Evolutionary conservation across 768 basidiomycete genomes (phyloP), one percentile per base, ranked within the genome.

Genomic region (Boletus fagicola): DNA sequence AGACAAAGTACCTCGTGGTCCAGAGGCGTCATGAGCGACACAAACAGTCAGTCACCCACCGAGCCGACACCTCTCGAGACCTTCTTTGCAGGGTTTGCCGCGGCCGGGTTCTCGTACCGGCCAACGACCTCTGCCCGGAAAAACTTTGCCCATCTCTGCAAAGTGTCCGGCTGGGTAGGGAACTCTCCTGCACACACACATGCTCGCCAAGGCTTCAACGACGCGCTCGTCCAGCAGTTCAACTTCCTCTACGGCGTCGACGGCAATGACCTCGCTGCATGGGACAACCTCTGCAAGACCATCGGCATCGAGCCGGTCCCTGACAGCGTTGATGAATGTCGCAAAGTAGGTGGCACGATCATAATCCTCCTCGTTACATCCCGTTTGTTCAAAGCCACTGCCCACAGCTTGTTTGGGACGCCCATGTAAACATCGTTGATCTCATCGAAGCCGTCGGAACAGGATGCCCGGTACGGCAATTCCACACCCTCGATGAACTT

Each of bases 341-440:
- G 58, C 24, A 49, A 56, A 22, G 69, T 62, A 46, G 16, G 59
- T 53, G 7, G 5, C 33, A 2, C 13, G 15, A 42, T 3, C 9
- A 13, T 11, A 22, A 22, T 20, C 20, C 12, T 46, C 5, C 18
- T 15, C n/a, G n/a, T 20, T 20, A 9, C 28, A 5, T 35, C 20
- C 26, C 26, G n/a, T 45, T 30, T 50, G 20, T 22, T 44, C 20
- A 48, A 48, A 10, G 7, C n/a, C 26, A 5, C 8, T 1, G 4
- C 15, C 3, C 11, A 42, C 26, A 73, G 73, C 39, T 52, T 10
- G 56, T 72, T 2, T 58, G 61, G 54, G 62, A 61, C 10, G 62
- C 63, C 1, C 64, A 69, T 13, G 66, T 76, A 45, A 73, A 76
- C 43, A 61, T 74, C 4, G 61, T 71, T 24, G 70, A 75, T 46